Conservation (phyloP, 805 yeast genomes). For the Suhomyces canberraensis region DNA sequence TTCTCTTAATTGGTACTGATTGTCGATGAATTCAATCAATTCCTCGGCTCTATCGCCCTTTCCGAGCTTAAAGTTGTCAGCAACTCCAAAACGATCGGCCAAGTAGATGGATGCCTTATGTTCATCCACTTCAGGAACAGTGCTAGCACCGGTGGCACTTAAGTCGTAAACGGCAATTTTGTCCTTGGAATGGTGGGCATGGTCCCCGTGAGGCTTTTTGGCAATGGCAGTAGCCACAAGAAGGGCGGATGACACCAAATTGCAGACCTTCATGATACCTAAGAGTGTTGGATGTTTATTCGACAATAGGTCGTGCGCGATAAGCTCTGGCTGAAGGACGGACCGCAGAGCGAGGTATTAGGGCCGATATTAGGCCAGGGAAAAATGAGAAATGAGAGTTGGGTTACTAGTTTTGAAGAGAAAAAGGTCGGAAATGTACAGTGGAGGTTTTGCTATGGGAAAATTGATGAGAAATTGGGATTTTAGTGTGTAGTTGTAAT, state of each 20-base stretch:
- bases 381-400: too few relatives aligned
- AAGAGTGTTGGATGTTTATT: background rate
- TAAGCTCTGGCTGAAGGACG: background rate
- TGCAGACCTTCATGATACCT: slow-evolving; percentile 5
- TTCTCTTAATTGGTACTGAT: slow-evolving; percentile 11
- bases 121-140: slow-evolving; percentile 3
- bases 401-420: too few relatives aligned
- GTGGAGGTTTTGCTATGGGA: too few relatives aligned
- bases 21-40: slow-evolving; percentile 23
- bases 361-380: too few relatives aligned
- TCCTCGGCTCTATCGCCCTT: slow-evolving; percentile 24
- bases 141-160: slow-evolving; percentile 1
- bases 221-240: slow-evolving; percentile 5
- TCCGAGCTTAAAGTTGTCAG: slow-evolving; percentile 34
- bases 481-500: too few relatives aligned
- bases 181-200: background rate
- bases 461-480: too few relatives aligned
- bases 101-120: slow-evolving; percentile 40
- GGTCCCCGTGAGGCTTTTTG: background rate
- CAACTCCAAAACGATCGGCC: slow-evolving; percentile 44
- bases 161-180: slow-evolving; percentile 10
- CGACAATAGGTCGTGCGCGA: slow-evolving; percentile 6
- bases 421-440: too few relatives aligned
- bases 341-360: too few relatives aligned
- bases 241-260: slow-evolving; percentile 5